Evolutionary conservation across 768 basidiomycete genomes (phyloP).

Genomic region (Terana coerulea): DNA sequence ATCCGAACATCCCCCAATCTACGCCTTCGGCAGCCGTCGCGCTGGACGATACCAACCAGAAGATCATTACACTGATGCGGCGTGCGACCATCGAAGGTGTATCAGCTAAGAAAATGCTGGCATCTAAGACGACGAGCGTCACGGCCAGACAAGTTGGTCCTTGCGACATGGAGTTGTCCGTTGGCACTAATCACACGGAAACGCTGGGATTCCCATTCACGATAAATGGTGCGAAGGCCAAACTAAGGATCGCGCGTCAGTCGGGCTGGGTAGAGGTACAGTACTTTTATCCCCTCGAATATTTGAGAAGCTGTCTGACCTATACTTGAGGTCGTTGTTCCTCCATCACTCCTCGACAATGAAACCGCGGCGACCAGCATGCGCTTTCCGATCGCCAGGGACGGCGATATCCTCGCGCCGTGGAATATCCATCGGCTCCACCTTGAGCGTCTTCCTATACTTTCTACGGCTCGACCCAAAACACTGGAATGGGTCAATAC

Average conservation of each 20-base stretch:
- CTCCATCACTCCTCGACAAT: neutral
- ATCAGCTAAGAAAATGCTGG: neutral
- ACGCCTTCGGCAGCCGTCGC: neutral
- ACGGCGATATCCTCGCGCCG: neutral
- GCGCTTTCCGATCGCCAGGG: neutral
- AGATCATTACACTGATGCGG: neutral
- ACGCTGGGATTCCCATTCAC: neutral
- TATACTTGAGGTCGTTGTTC: neutral
- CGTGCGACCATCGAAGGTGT: too few relatives aligned
- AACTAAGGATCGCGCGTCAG: neutral
- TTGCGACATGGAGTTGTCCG: neutral
- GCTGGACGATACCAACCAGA: neutral
- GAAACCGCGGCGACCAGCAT: neutral
- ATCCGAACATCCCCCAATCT: neutral
- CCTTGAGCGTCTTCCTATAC: constrained; percentile 4
- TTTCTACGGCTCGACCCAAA: too few relatives aligned
- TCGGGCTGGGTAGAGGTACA: constrained; percentile 1
- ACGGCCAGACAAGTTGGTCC: neutral
- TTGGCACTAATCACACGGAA: neutral
- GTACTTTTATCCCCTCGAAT: too few relatives aligned
- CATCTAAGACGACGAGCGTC: neutral
- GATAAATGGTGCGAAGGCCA: neutral
- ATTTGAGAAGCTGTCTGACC: neutral
- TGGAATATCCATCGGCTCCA: constrained; percentile 5
- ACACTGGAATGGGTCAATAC: constrained; percentile 3